These are phyloP conservation scores for Diversispora eburnea DNA, from an alignment of 192 early-diverging fungal genomes.

Conservation along the genomic window DNA sequence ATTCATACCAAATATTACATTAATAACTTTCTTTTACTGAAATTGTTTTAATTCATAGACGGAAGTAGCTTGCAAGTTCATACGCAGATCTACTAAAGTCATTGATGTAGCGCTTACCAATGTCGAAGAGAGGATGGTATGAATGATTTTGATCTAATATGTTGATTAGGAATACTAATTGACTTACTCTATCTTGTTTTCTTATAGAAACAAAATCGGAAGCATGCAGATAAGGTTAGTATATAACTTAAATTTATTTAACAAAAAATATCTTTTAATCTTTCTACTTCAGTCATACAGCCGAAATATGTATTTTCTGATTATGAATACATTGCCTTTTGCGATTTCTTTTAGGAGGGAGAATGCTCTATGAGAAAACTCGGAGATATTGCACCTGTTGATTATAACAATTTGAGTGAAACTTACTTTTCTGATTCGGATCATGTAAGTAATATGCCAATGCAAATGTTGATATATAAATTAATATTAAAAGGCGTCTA, in stretches of 20 bases:
- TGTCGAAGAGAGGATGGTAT: background rate
- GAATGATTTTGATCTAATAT: background rate
- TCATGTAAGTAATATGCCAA: background rate
- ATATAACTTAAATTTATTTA: conserved; percentile 2
- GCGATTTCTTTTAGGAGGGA: background rate
- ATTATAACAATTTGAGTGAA: background rate
- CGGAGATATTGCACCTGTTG: background rate
- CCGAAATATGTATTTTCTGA: background rate
- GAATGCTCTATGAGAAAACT: background rate
- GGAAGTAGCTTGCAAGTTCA: conserved; percentile 3
- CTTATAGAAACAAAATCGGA: conserved; percentile 7
- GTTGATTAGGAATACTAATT: background rate
- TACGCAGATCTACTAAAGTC: background rate
- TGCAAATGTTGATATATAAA: background rate
- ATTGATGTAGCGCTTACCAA: background rate
- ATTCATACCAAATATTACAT: conserved; percentile 2
- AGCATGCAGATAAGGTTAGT: background rate
- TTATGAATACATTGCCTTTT: background rate
- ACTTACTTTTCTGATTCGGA: background rate
- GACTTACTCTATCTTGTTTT: background rate
- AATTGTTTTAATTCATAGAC: conserved; percentile 6
- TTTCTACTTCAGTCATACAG: no score
- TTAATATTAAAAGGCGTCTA: background rate
- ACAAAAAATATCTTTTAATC: no score
- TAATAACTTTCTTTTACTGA: conserved; percentile 3